Percentiles rank a stretch among this genome's conserved stretches.
Conservation (phyloP, 768 basidiomycete genomes). For the Serendipita sp. region DNA sequence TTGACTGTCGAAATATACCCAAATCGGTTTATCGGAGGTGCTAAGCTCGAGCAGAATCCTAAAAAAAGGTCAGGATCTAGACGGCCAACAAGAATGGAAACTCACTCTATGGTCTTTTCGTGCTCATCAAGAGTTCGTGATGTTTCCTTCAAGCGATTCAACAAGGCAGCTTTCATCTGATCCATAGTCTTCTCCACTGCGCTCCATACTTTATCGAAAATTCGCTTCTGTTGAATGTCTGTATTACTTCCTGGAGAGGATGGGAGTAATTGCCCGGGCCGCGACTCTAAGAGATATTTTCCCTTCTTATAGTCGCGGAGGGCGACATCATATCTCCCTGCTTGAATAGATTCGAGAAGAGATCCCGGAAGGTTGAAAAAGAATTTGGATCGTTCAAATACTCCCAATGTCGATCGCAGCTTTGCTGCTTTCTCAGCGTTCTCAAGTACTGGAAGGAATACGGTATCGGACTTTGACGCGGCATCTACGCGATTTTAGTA, state of each 20-base stretch:
- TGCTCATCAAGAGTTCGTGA: constrained; percentile 77
- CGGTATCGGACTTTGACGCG: constrained; percentile 85
- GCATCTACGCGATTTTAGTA: constrained; percentile 37
- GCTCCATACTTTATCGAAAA: constrained; percentile 91
- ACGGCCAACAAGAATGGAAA: neutral
- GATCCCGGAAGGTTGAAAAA: constrained; percentile 95
- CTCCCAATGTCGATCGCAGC: constrained; percentile 77
- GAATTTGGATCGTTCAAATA: constrained; percentile 94
- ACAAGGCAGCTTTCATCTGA: constrained; percentile 68
- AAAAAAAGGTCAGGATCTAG: neutral
- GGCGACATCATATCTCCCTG: constrained; percentile 80
- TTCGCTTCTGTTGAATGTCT: constrained; percentile 73
- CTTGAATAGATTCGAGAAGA: constrained; percentile 76
- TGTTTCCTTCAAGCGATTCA: constrained; percentile 68
- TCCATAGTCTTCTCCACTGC: constrained; percentile 89
- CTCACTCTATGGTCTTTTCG: constrained; percentile 91
- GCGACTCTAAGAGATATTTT: constrained; percentile 72
- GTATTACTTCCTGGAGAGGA: constrained; percentile 30
- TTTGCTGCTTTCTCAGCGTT: constrained; percentile 90
- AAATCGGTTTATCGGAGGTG: constrained; percentile 75
- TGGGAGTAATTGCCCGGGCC: constrained; percentile 74
- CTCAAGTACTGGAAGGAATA: constrained; percentile 90
- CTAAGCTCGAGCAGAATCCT: constrained; percentile 84
- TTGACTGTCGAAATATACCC: constrained; percentile 91
- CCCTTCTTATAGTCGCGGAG: constrained; percentile 96